Conservation (phyloP, 495 filamentous ascomycete genomes). For the Lophiotrema nucula region DNA sequence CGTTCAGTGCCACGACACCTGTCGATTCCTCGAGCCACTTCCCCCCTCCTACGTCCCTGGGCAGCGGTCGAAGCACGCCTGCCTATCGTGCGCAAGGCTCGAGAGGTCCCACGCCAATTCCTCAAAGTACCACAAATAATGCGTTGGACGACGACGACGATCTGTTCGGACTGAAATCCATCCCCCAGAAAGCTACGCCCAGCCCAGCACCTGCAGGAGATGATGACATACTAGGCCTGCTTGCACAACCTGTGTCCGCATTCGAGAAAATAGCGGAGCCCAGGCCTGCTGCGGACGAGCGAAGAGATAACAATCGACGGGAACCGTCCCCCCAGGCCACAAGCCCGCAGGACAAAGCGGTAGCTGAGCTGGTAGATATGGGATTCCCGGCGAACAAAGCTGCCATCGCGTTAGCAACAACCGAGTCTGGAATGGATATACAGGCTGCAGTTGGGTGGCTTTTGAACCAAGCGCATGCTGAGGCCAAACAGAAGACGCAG, state of each 20-base stretch:
- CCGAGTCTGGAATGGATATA: constrained; percentile 73
- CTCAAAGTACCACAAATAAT: constrained; percentile 7
- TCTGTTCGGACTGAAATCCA: constrained; percentile 78
- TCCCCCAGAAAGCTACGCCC: constrained; percentile 49
- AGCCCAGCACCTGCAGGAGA: constrained; percentile 51
- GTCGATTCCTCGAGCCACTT: constrained; percentile 64
- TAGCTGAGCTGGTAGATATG: constrained; percentile 93
- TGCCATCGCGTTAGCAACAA: constrained; percentile 71
- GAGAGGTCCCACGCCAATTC: constrained; percentile 12
- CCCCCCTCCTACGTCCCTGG: constrained; percentile 45
- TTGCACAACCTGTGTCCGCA: constrained; percentile 84
- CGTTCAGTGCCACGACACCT: constrained; percentile 59
- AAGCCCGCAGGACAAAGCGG: constrained; percentile 72
- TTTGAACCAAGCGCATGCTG: constrained; percentile 82
- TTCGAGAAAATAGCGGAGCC: constrained; percentile 44
- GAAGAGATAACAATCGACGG: constrained; percentile 15
- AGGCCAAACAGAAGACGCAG: constrained; percentile 59
- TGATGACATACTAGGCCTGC: constrained; percentile 84
- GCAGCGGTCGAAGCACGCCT: constrained; percentile 30
- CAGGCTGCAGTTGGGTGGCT: constrained; percentile 88
- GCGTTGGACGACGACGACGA: constrained; percentile 61
- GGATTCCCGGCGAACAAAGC: constrained; percentile 84
- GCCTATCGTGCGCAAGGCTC: constrained; percentile 8
- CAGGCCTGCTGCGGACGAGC: constrained; percentile 37
- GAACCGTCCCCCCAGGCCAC: constrained; percentile 30